phyloP scores from a whole-genome alignment of 1,284 basidiomycete genomes.

The Fomitiporia mediterranea region DNA sequence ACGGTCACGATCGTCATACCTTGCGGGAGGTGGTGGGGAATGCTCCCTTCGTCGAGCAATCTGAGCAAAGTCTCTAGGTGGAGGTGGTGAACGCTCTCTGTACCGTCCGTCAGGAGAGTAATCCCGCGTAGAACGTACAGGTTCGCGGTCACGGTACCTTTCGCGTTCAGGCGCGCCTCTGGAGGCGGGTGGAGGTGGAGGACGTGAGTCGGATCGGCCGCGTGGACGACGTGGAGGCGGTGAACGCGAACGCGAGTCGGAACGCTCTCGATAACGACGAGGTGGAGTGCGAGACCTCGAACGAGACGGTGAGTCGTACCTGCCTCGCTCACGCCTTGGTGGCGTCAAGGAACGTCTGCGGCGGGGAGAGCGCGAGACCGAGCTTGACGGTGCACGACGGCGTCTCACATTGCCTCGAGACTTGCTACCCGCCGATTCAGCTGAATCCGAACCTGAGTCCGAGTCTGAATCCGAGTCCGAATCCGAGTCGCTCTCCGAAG shows the following conservation, averaged over 20 bases:
- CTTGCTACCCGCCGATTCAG: constrained; percentile 20
- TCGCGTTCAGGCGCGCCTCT: constrained; percentile 22
- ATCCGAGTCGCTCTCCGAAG: constrained; percentile 38
- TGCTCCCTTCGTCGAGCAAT: background rate
- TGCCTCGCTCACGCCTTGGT: constrained; percentile 5
- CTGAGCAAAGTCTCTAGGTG: constrained; percentile 11
- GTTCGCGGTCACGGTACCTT: constrained; percentile 11
- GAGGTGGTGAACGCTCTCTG: constrained; percentile 30
- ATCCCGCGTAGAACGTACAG: constrained; percentile 12
- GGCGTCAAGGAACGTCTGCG: constrained; percentile 10
- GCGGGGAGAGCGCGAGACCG: constrained; percentile 9
- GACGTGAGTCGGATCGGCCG: constrained; percentile 13
- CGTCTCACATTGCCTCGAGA: constrained; percentile 3
- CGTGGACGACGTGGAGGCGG: constrained; percentile 13
- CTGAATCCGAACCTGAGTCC: constrained; percentile 22
- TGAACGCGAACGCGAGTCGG: constrained; percentile 20
- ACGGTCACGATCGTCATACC: constrained; percentile 18
- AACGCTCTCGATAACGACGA: constrained; percentile 25
- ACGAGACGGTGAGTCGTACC: constrained; percentile 4
- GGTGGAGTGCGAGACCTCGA: constrained; percentile 28
- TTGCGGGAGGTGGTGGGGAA: constrained; percentile 31
- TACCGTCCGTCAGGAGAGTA: constrained; percentile 29
- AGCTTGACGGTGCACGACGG: constrained; percentile 3
- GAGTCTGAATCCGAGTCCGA: constrained; percentile 27
- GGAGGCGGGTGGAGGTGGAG: constrained; percentile 22